phyloP scores from a whole-genome alignment of 306 rosid species.

The Amphicarpaea edgeworthii region DNA sequence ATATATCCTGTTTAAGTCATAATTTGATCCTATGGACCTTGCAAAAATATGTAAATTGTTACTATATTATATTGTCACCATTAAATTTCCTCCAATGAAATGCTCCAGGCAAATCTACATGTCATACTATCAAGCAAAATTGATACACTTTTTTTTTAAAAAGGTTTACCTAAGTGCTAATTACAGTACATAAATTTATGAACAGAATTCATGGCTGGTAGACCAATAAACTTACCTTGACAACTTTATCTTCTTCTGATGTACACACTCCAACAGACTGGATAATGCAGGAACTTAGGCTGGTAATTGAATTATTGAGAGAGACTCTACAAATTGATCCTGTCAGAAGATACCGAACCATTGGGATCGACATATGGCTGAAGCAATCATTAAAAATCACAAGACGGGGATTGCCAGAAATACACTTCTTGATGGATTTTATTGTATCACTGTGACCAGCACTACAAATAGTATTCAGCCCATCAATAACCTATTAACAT shows the following conservation, averaged over 20 bases:
- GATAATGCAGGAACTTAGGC: slow-evolving; percentile 78
- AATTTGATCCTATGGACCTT: background rate
- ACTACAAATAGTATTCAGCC: slow-evolving; percentile 58
- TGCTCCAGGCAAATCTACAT: too few species aligned
- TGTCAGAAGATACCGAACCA: slow-evolving; percentile 60
- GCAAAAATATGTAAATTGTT: background rate
- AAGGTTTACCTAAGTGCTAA: slow-evolving; percentile 3
- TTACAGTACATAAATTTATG: background rate
- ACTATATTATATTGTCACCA: background rate
- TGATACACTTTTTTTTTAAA: background rate
- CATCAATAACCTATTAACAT: slow-evolving; percentile 77
- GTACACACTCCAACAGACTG: slow-evolving; percentile 61
- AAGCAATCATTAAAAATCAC: slow-evolving; percentile 75
- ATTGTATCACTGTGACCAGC: slow-evolving; percentile 60
- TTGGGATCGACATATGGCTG: slow-evolving; percentile 51
- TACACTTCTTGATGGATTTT: slow-evolving; percentile 60
- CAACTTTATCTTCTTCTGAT: slow-evolving; percentile 55
- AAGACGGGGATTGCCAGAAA: slow-evolving; percentile 59
- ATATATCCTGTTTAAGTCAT: background rate
- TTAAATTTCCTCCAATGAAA: background rate
- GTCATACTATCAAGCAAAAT: background rate
- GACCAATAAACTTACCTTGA: slow-evolving; percentile 55
- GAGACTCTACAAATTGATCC: slow-evolving; percentile 73
- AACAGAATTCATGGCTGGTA: slow-evolving; percentile 6
- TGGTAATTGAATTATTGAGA: slow-evolving; percentile 55